Percentiles rank a stretch among this genome's conserved stretches.
Evolutionary conservation across 768 basidiomycete genomes (phyloP).

Genomic region (Phlebiopsis gigantea): DNA sequence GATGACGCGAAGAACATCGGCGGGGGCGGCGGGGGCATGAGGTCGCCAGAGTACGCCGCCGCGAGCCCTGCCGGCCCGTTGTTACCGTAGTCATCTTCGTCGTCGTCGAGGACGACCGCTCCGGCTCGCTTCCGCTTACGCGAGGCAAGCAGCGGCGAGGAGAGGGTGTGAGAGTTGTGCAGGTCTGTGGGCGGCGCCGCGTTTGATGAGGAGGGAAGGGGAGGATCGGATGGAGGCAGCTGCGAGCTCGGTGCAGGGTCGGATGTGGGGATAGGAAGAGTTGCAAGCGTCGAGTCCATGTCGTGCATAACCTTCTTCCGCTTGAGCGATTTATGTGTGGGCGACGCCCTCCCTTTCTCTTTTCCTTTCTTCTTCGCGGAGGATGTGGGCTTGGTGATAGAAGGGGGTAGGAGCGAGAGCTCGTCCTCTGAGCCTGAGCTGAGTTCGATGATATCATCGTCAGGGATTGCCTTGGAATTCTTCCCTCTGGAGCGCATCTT

Average conservation of each 20-base stretch:
- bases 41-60: not conserved
- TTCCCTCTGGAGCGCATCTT: slow-evolving; percentile 26
- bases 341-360: not conserved
- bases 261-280: slow-evolving; percentile 3
- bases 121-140: slow-evolving; percentile 11
- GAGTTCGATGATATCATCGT: slow-evolving; percentile 23
- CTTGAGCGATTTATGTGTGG: not conserved
- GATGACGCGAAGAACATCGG: slow-evolving; percentile 18
- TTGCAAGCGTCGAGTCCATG: slow-evolving; percentile 4
- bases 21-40: not conserved
- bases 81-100: slow-evolving; percentile 4
- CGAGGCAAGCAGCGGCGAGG: slow-evolving; percentile 1
- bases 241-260: slow-evolving; percentile 1
- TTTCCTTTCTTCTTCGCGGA: not conserved
- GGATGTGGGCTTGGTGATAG: not conserved
- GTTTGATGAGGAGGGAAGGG: slow-evolving; percentile 3
- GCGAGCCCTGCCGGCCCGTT: not conserved
- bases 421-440: slow-evolving; percentile 25
- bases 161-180: not conserved
- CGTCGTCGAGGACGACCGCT: not conserved
- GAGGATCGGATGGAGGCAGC: slow-evolving; percentile 12
- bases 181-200: not conserved
- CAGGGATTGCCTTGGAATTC: slow-evolving; percentile 5
- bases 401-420: slow-evolving; percentile 13
- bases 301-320: slow-evolving; percentile 4